phyloP scores from a whole-genome alignment of 1,139 yeast genomes.

The Sugiyamaella novakii region DNA sequence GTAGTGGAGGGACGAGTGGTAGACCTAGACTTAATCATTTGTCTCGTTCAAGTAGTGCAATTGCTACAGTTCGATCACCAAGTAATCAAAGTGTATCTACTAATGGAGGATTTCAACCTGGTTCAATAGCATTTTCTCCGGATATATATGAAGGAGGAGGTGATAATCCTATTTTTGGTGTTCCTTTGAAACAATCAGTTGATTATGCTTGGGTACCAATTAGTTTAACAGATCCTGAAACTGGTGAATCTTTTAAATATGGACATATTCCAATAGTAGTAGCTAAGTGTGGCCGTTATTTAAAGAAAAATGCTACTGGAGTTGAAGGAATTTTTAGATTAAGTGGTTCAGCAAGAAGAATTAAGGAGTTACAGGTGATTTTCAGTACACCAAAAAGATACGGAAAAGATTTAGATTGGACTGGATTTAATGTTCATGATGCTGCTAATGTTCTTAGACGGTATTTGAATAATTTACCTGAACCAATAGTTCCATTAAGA shows the following conservation, averaged over 20 bases:
- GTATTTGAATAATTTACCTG: slow-evolving; percentile 84
- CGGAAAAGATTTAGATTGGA: slow-evolving; percentile 88
- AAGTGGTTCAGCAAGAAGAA: slow-evolving; percentile 87
- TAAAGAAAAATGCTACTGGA: slow-evolving; percentile 63
- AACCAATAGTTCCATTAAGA: slow-evolving; percentile 82
- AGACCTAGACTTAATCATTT: slow-evolving; percentile 38
- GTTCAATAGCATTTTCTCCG: slow-evolving; percentile 24
- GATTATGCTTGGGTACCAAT: slow-evolving; percentile 75
- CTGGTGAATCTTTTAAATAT: slow-evolving; percentile 62
- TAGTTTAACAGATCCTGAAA: slow-evolving; percentile 51
- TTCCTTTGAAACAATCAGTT: slow-evolving; percentile 69
- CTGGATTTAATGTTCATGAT: slow-evolving; percentile 95
- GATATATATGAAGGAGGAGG: slow-evolving; percentile 18
- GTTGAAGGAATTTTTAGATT: slow-evolving; percentile 93
- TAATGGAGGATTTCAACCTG: slow-evolving; percentile 13
- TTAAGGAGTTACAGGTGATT: slow-evolving; percentile 78
- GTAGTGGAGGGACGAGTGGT: slow-evolving; percentile 2
- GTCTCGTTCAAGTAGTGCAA: slow-evolving; percentile 37
- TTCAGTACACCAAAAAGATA: slow-evolving; percentile 88
- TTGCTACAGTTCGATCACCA: slow-evolving; percentile 23
- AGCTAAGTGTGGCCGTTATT: slow-evolving; percentile 88
- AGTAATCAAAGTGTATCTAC: slow-evolving; percentile 35
- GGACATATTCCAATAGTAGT: slow-evolving; percentile 89
- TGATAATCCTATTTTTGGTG: slow-evolving; percentile 72
- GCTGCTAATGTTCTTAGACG: slow-evolving; percentile 90